Base-by-base conservation (phyloP, 2,329 filamentous ascomycete genomes). In the Fusarium nurragi region DNA sequence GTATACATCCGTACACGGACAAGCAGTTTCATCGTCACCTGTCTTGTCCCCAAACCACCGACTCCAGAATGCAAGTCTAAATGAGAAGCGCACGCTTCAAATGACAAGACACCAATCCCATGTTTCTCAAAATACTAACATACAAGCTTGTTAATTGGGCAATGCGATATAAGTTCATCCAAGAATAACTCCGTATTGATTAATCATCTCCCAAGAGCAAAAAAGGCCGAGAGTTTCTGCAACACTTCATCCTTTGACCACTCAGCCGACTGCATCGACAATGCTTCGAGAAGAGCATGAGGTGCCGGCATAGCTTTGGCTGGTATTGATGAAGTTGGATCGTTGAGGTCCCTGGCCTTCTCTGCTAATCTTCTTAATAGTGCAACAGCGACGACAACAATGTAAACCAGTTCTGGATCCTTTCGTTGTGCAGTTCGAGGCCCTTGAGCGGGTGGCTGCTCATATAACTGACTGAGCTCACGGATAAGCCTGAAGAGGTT, bases 401-500 rank as follows among this genome's bases (percentile, higher is more conserved):
- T 90, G 71, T 87, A 87, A 19, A 85, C 77, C 3, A 87, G 75
- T 50, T 86, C 84, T 3, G 77, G 76, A 47, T 87, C 85, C 54
- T 83, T 81, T 54, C 78, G 60, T 48, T 72, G 58, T 18, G 70
- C 73, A 51, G 75, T 70, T 45, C 77, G 72, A 51, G 72, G 73
- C 54, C 74, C 73, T 32, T 67, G 76, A 25, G 73, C 72, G 16
- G 81, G 78, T 21, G 80, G 78, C 30, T 81, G 80, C 53, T 88
- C 85, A 64, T 84, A 87, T 70, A 89, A 84, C 8, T 83, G 82
- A 62, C 89, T 90, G 4, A 97, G 81, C 6, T 91, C 83, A 59
- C 90, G 89, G 1, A 94, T 86, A 21, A 97, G 83, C 21, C 88
- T 86, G 54, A 94, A 86, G 9, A 98, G 83, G 69, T 90, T 94